These are phyloP conservation scores for Lecanicillium sp. DNA, from an alignment of 2,329 filamentous ascomycete species.

Conservation along the genomic window DNA sequence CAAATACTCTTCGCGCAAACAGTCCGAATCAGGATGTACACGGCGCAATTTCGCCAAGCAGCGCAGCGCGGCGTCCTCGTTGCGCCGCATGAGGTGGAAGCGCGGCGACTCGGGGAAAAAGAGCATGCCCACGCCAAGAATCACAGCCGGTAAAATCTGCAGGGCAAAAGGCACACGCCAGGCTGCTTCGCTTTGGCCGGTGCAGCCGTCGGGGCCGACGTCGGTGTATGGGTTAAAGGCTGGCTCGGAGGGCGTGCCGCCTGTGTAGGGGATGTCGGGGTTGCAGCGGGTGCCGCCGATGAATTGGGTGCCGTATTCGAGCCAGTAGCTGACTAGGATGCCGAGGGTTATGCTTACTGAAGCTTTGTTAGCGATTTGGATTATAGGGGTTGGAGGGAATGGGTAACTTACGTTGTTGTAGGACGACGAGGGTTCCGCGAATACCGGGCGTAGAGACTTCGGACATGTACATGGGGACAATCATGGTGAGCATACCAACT, in stretches of 20 bases:
- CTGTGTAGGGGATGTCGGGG: constrained; percentile 36
- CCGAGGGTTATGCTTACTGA: constrained; percentile 30
- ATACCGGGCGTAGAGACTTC: constrained; percentile 40
- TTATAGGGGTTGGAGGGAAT: background rate
- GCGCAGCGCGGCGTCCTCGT: constrained; percentile 21
- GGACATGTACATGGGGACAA: constrained; percentile 36
- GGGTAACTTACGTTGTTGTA: constrained; percentile 26
- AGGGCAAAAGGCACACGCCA: constrained; percentile 41
- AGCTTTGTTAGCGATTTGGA: background rate
- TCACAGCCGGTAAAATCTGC: constrained; percentile 46
- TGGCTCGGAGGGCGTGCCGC: constrained; percentile 26
- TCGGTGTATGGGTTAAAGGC: constrained; percentile 34
- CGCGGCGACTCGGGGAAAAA: constrained; percentile 36
- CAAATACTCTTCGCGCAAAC: constrained; percentile 23
- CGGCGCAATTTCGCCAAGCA: constrained; percentile 23
- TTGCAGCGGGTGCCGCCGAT: constrained; percentile 37
- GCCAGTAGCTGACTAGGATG: constrained; percentile 34
- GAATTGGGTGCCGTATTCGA: constrained; percentile 31
- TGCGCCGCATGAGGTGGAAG: constrained; percentile 22
- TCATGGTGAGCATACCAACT: constrained; percentile 30
- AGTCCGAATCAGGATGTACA: constrained; percentile 20
- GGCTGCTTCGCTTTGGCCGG: constrained; percentile 32
- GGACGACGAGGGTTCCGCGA: constrained; percentile 36
- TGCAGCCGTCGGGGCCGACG: constrained; percentile 31
- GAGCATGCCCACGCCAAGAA: constrained; percentile 46